Percentiles rank a stretch among this genome's conserved stretches.
These are phyloP conservation scores for Xylaria digitata DNA, from an alignment of 2,329 filamentous ascomycete genomes.

Conservation along the genomic window DNA sequence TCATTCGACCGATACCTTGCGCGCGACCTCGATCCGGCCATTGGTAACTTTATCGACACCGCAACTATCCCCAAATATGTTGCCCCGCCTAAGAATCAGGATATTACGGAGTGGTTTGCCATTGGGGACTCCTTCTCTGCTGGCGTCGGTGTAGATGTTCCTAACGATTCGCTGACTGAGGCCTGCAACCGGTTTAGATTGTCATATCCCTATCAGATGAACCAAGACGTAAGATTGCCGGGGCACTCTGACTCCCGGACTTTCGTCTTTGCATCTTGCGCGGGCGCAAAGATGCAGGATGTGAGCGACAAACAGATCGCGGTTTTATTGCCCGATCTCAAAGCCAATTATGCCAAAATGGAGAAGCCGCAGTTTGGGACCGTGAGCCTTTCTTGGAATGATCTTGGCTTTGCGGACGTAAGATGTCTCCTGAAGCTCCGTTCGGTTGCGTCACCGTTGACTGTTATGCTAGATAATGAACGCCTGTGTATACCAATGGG, in stretches of 20 bases:
- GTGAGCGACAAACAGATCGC: not conserved
- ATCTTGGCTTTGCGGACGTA: slow-evolving; percentile 5
- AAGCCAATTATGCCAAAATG: slow-evolving; percentile 7
- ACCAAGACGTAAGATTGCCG: slow-evolving; percentile 1
- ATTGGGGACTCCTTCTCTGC: slow-evolving; percentile 19
- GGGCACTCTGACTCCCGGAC: not conserved
- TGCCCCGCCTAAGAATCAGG: not conserved
- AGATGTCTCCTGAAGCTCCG: not conserved
- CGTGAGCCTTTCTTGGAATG: slow-evolving; percentile 13
- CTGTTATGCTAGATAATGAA: not conserved
- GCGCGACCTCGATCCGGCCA: not conserved
- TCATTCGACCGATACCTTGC: not conserved
- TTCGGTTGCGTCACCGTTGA: not conserved
- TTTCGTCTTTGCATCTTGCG: slow-evolving; percentile 17
- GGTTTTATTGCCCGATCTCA: not conserved
- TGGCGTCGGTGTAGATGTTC: slow-evolving; percentile 6
- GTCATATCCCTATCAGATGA: slow-evolving; percentile 17
- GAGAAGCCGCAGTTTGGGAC: slow-evolving; percentile 17
- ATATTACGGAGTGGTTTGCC: slow-evolving; percentile 20
- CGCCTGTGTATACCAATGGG: slow-evolving; percentile 16
- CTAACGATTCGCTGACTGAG: not conserved
- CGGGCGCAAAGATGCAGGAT: not conserved
- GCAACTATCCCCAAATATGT: slow-evolving; percentile 14
- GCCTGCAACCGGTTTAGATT: slow-evolving; percentile 7
- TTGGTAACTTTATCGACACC: not conserved